Conservation (phyloP, 306 rosid species). For the Quercus wislizeni region DNA sequence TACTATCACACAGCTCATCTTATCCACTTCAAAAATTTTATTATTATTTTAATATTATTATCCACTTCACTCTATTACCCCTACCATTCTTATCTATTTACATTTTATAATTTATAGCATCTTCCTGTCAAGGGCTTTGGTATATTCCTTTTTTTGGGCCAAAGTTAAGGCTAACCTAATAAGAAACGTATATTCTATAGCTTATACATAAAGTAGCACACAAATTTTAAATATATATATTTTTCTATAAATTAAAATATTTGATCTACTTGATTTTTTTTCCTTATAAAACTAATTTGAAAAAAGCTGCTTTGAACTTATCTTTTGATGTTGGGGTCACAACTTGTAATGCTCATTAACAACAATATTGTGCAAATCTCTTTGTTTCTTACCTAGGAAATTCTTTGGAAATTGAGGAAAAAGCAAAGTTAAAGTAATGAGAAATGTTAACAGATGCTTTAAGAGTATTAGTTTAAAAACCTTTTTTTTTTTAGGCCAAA, state of each 20-base stretch:
- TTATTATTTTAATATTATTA: neutral
- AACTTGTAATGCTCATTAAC: too few species aligned
- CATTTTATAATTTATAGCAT: neutral
- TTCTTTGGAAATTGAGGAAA: too few species aligned
- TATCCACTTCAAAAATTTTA: neutral
- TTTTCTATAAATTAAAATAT: neutral
- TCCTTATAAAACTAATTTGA: too few species aligned
- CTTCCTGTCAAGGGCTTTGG: neutral
- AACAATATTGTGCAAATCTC: too few species aligned
- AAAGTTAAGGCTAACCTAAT: neutral
- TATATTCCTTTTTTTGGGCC: neutral
- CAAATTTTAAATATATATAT: neutral
- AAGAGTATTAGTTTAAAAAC: too few species aligned
- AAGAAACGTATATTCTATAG: neutral
- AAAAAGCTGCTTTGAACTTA: neutral
- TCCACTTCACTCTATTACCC: constrained; percentile 3
- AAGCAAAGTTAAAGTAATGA: too few species aligned
- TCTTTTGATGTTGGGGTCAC: too few species aligned
- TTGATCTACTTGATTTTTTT: too few species aligned
- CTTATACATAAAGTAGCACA: neutral
- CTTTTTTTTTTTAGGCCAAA: neutral
- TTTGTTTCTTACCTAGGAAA: too few species aligned
- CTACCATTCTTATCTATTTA: neutral
- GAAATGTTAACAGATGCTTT: rapidly evolving
- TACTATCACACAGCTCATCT: constrained; percentile 32